Evolutionary conservation across 441 rosid genomes (phyloP).

Genomic region (Populus hybrid): DNA sequence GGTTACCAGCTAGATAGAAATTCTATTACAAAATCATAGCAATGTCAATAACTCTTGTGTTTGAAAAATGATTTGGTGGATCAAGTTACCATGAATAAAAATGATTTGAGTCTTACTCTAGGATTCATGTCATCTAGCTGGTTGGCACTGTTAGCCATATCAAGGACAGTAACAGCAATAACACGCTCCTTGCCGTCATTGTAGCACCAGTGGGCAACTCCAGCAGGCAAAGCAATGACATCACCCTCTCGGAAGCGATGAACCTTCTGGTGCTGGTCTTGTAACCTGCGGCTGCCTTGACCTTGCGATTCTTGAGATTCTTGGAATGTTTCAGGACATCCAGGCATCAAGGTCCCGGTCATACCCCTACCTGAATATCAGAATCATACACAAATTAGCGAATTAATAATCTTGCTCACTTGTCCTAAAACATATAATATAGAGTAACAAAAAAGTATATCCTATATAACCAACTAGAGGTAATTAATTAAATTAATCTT

Average conservation of each 20-base stretch:
- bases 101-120: conserved; percentile 38
- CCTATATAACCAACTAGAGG: not conserved
- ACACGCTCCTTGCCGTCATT: conserved; percentile 61
- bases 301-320: conserved; percentile 44
- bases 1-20: conserved; percentile 68
- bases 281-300: conserved; percentile 27
- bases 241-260: conserved; percentile 59
- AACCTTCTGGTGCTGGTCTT: conserved; percentile 73
- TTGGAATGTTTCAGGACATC: conserved; percentile 77
- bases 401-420: not conserved
- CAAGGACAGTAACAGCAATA: conserved; percentile 42
- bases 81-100: not conserved
- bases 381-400: not conserved
- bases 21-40: conserved; percentile 24
- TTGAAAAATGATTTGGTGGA: not conserved
- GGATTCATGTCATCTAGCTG: conserved; percentile 63
- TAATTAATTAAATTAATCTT: not conserved
- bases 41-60: not conserved
- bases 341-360: conserved; percentile 46
- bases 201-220: conserved; percentile 68
- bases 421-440: not conserved
- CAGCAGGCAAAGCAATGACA: conserved; percentile 52
- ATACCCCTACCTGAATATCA: conserved; percentile 46
- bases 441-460: not conserved
- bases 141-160: conserved; percentile 52